Conservation (phyloP, 345 rosid species). For the Dovyalis caffra region DNA sequence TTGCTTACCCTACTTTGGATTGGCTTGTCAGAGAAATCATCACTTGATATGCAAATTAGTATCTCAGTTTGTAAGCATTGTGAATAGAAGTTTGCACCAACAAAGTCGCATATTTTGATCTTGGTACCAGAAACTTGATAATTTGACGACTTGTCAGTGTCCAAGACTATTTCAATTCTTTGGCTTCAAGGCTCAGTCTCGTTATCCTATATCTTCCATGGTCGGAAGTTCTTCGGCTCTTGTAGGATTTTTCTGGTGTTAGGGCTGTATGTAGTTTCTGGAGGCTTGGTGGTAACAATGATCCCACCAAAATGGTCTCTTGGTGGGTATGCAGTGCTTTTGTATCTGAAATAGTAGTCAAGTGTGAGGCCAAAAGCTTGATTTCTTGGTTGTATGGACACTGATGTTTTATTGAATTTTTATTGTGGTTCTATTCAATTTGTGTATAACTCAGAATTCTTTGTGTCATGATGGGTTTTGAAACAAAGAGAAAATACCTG, state of each 20-base stretch:
- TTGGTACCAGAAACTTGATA: slow-evolving; percentile 1
- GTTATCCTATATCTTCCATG: not conserved
- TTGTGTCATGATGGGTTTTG: not conserved
- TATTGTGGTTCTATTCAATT: not conserved
- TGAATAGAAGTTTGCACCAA: slow-evolving; percentile 22
- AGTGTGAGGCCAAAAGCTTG: slow-evolving; percentile 15
- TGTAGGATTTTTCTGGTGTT: not conserved
- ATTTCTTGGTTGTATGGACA: slow-evolving; percentile 12
- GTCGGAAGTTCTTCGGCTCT: not conserved
- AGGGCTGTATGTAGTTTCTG: slow-evolving; percentile 1
- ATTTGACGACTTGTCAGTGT: slow-evolving; percentile 24
- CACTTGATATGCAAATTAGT: slow-evolving; percentile 33
- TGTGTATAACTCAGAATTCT: not conserved
- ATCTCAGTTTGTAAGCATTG: not conserved
- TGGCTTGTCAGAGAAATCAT: slow-evolving; percentile 91
- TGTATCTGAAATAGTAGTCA: slow-evolving; percentile 7
- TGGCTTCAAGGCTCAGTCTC: not conserved
- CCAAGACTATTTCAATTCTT: slow-evolving; percentile 5
- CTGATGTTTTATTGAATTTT: slow-evolving; percentile 5
- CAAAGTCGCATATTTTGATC: not conserved
- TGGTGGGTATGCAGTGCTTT: slow-evolving; percentile 4
- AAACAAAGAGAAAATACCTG: not conserved
- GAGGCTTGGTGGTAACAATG: not conserved
- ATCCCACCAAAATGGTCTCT: not conserved
- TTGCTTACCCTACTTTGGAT: slow-evolving; percentile 84